A percentile compares a stretch with the other conserved stretches of the same genome.
phyloP scores from a whole-genome alignment of 2,329 filamentous ascomycete genomes.

The Paraphoma sp. region DNA sequence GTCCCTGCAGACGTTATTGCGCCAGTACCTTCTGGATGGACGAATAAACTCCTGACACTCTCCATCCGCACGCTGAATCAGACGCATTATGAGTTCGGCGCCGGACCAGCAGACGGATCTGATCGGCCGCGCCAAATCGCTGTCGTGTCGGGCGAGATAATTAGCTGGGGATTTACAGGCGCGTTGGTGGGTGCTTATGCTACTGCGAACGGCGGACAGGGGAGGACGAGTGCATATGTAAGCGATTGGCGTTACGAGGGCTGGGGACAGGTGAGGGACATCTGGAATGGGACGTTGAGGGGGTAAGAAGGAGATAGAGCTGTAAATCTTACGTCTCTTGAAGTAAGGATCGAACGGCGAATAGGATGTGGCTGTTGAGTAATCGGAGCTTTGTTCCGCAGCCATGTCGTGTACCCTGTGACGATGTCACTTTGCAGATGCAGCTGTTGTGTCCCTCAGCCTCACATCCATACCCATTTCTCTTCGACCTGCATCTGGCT shows the following conservation, averaged over 20 bases:
- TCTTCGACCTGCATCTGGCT: background rate
- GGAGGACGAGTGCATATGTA: constrained; percentile 55
- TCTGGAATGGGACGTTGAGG: constrained; percentile 5
- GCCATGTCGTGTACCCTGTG: too few relatives aligned
- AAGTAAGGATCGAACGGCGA: too few relatives aligned
- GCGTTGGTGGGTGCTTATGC: constrained; percentile 60
- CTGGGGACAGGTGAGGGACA: constrained; percentile 23
- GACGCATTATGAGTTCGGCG: constrained; percentile 53
- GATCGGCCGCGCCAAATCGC: background rate
- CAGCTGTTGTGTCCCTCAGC: too few relatives aligned
- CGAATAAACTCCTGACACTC: constrained; percentile 41
- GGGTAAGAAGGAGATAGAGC: background rate
- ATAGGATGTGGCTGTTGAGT: too few relatives aligned
- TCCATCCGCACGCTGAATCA: constrained; percentile 54
- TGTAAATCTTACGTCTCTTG: background rate
- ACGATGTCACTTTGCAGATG: too few relatives aligned
- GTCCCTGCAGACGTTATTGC: constrained; percentile 48
- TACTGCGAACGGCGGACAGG: constrained; percentile 59
- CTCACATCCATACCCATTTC: background rate
- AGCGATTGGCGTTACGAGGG: constrained; percentile 52
- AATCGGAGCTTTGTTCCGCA: too few relatives aligned
- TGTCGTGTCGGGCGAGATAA: constrained; percentile 21
- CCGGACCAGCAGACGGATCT: constrained; percentile 20
- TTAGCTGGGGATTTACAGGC: constrained; percentile 49
- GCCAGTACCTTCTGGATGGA: constrained; percentile 52